phyloP scores from a whole-genome alignment of 768 basidiomycete genomes.

The Leucogyrophana mollusca region DNA sequence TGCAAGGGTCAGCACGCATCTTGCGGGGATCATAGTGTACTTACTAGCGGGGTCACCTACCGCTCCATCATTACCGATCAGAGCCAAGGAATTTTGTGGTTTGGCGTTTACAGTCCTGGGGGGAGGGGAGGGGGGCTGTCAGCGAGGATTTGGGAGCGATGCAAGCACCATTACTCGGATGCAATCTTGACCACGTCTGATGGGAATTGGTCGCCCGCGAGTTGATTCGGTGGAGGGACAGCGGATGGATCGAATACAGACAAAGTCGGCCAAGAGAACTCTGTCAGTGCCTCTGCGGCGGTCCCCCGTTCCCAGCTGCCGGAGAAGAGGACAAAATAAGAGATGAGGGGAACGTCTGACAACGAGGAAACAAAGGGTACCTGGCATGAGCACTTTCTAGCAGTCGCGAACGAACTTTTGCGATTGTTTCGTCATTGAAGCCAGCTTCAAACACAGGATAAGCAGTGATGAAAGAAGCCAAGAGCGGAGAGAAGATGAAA shows the following conservation, averaged over 20 bases:
- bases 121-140: background rate
- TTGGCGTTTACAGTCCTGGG: slow-evolving; percentile 38
- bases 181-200: slow-evolving; percentile 43
- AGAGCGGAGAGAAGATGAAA: no score
- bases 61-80: slow-evolving; percentile 47
- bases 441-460: slow-evolving; percentile 11
- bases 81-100: slow-evolving; percentile 34
- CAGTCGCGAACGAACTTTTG: slow-evolving; percentile 22
- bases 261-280: slow-evolving; percentile 46
- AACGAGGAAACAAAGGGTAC: slow-evolving; percentile 10
- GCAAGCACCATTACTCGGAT: slow-evolving; percentile 27
- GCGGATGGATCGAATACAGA: slow-evolving; percentile 47
- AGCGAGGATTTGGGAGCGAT: background rate
- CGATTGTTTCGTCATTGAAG: slow-evolving; percentile 21
- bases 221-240: slow-evolving; percentile 40
- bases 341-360: no score
- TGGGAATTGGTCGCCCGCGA: slow-evolving; percentile 25
- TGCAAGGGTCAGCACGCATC: background rate
- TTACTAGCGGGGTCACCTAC: slow-evolving; percentile 62
- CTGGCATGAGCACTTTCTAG: slow-evolving; percentile 28
- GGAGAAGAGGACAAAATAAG: background rate
- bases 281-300: slow-evolving; percentile 54
- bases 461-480: background rate
- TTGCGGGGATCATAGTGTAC: slow-evolving; percentile 12
- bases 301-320: slow-evolving; percentile 61